These are phyloP conservation scores for Brettanomyces anomalus DNA, from an alignment of 805 yeast genomes.

Conservation along the genomic window DNA sequence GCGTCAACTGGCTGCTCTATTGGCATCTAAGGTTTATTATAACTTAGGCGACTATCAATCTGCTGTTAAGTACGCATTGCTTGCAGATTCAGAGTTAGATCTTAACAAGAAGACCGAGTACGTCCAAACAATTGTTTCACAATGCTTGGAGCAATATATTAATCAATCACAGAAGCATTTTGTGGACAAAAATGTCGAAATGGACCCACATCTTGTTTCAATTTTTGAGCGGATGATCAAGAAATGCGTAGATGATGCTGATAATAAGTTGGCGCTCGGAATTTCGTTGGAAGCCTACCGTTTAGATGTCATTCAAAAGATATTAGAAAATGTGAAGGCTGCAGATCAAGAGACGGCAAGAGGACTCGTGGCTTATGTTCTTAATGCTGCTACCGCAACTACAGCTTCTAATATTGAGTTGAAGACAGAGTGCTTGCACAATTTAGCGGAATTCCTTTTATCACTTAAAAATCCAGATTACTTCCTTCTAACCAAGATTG, in stretches of 20 bases:
- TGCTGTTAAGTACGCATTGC: conserved; percentile 81
- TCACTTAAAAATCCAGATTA: conserved; percentile 63
- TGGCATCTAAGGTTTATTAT: conserved; percentile 84
- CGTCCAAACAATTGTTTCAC: conserved; percentile 88
- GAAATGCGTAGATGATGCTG: conserved; percentile 66
- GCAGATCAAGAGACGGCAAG: conserved; percentile 36
- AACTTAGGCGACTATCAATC: conserved; percentile 90
- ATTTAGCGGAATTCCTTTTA: conserved; percentile 53
- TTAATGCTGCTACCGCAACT: conserved; percentile 56
- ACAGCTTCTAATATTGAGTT: conserved; percentile 58
- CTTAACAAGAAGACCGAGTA: conserved; percentile 71
- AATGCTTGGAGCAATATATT: conserved; percentile 82
- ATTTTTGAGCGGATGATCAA: conserved; percentile 83
- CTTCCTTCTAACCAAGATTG: conserved; percentile 74
- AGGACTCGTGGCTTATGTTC: conserved; percentile 59
- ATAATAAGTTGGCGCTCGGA: conserved; percentile 77
- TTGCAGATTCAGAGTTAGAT: conserved; percentile 75
- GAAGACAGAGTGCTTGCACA: conserved; percentile 53
- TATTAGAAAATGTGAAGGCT: conserved; percentile 34
- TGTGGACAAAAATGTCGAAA: conserved; percentile 22
- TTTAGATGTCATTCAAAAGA: conserved; percentile 63
- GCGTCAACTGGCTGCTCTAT: conserved; percentile 78
- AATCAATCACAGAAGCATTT: conserved; percentile 46
- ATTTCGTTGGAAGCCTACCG: conserved; percentile 84
- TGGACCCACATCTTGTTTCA: conserved; percentile 53